Percentiles rank a stretch among this genome's conserved stretches.
phyloP scores from a whole-genome alignment of 2,329 filamentous ascomycete species.

The Teratosphaeriaceae sp. region DNA sequence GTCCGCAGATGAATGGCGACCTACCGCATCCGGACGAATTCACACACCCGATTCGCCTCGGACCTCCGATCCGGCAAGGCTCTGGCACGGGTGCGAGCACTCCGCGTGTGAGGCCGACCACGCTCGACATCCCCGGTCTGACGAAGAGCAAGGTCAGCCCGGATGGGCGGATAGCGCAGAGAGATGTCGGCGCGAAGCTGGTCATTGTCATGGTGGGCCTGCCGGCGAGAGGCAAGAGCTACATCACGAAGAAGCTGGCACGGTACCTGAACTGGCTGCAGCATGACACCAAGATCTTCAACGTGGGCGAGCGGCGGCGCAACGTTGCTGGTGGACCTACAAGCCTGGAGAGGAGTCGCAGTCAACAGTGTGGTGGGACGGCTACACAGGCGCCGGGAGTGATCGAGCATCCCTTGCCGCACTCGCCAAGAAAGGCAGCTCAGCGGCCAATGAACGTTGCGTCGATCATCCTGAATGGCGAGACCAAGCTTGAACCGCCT shows the following conservation, averaged over 20 bases:
- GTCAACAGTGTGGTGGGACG: constrained; percentile 10
- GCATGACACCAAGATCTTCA: constrained; percentile 93
- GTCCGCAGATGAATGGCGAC: constrained; percentile 25
- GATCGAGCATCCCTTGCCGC: constrained; percentile 9
- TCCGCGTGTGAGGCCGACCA: constrained; percentile 81
- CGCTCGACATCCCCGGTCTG: constrained; percentile 92
- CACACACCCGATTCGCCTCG: constrained; percentile 32
- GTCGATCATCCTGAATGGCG: constrained; percentile 54
- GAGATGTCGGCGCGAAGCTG: constrained; percentile 92
- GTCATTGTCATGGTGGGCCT: constrained; percentile 98
- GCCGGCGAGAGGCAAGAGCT: constrained; percentile 92
- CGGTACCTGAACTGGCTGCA: constrained; percentile 96
- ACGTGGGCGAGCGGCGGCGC: constrained; percentile 86
- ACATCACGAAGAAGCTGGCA: constrained; percentile 97
- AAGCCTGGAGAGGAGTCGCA: constrained; percentile 27
- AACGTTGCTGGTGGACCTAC: constrained; percentile 59
- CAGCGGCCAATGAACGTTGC: constrained; percentile 35
- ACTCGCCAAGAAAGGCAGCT: constrained; percentile 8
- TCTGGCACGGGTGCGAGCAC: constrained; percentile 73
- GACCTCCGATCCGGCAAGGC: constrained; percentile 62
- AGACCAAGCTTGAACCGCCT: constrained; percentile 35
- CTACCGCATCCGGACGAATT: constrained; percentile 3
- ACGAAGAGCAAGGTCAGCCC: constrained; percentile 93
- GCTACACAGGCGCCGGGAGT: constrained; percentile 3
- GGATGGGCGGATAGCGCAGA: constrained; percentile 85